Evolutionary conservation across 164 flowering plant species (phyloP).

Genomic region (Buxus sempervirens): DNA sequence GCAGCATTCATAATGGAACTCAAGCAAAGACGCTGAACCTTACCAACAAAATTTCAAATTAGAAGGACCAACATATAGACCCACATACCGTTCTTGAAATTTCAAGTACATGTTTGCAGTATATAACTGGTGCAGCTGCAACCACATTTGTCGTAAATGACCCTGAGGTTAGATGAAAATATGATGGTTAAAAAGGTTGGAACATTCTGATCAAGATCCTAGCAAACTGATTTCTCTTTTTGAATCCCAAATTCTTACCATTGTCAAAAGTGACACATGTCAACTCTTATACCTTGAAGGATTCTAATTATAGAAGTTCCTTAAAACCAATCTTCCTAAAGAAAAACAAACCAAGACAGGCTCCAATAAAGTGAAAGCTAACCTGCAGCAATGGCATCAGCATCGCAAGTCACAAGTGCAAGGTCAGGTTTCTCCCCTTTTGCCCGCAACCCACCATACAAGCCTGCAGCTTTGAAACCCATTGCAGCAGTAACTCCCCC

Average conservation of each 20-base stretch:
- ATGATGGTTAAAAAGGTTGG: not conserved
- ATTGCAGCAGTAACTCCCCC: slow-evolving; percentile 95
- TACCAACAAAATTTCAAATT: not conserved
- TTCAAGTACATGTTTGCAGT: slow-evolving; percentile 56
- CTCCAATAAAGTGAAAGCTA: slow-evolving; percentile 6
- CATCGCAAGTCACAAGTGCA: slow-evolving; percentile 92
- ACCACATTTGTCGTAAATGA: slow-evolving; percentile 87
- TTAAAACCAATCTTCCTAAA: not conserved
- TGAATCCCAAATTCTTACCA: not conserved
- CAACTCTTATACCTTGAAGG: not conserved
- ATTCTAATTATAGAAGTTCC: not conserved
- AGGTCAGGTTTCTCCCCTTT: slow-evolving; percentile 92
- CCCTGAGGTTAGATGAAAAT: slow-evolving; percentile 39
- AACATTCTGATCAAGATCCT: not conserved
- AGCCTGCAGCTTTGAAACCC: slow-evolving; percentile 92
- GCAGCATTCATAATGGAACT: not conserved
- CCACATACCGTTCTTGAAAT: slow-evolving; percentile 54
- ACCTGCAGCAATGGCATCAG: slow-evolving; percentile 91
- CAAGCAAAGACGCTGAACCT: not conserved
- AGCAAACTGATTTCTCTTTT: not conserved
- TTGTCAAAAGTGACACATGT: not conserved
- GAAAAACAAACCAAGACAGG: not conserved
- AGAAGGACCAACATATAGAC: not conserved
- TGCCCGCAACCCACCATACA: slow-evolving; percentile 86
- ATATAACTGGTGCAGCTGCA: slow-evolving; percentile 93